phyloP scores from a whole-genome alignment of 345 rosid species.

The Boechera retrofracta region DNA sequence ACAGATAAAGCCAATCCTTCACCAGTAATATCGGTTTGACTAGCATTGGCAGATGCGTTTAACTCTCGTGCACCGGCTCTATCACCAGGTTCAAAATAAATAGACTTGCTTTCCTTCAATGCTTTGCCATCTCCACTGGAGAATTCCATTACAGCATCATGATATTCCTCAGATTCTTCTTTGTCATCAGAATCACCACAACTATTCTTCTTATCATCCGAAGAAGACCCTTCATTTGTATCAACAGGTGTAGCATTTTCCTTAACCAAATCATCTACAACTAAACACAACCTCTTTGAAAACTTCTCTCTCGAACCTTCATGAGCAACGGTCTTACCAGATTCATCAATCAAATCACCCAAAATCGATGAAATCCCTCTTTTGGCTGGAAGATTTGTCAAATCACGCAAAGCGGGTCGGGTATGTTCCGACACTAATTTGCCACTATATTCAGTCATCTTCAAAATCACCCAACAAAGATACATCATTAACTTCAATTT shows the following conservation, averaged over 20 bases:
- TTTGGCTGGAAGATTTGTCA: conserved; percentile 59
- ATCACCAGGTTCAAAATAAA: conserved; percentile 45
- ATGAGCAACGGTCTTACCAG: conserved; percentile 27
- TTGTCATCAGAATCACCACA: conserved; percentile 35
- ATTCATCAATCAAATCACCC: conserved; percentile 45
- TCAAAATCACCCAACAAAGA: conserved; percentile 17
- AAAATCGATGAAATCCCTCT: conserved; percentile 54
- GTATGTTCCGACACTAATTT: conserved; percentile 28
- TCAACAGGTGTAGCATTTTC: conserved; percentile 40
- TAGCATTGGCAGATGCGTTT: conserved; percentile 16
- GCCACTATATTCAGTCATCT: conserved; percentile 62
- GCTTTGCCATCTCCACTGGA: conserved; percentile 42
- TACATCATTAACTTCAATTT: neutral
- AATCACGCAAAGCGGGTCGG: conserved; percentile 55
- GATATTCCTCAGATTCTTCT: conserved; percentile 36
- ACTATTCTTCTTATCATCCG: conserved; percentile 34
- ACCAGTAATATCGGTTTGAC: conserved; percentile 20
- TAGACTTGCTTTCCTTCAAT: conserved; percentile 38
- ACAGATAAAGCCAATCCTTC: conserved; percentile 32
- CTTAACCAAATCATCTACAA: conserved; percentile 54
- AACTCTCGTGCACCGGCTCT: conserved; percentile 45
- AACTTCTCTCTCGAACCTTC: conserved; percentile 40
- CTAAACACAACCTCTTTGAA: conserved; percentile 52
- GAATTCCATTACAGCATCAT: conserved; percentile 39
- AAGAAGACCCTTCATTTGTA: conserved; percentile 22